These are phyloP conservation scores for Aristolochia contorta DNA, from an alignment of 164 flowering plant genomes.

Conservation along the genomic window DNA sequence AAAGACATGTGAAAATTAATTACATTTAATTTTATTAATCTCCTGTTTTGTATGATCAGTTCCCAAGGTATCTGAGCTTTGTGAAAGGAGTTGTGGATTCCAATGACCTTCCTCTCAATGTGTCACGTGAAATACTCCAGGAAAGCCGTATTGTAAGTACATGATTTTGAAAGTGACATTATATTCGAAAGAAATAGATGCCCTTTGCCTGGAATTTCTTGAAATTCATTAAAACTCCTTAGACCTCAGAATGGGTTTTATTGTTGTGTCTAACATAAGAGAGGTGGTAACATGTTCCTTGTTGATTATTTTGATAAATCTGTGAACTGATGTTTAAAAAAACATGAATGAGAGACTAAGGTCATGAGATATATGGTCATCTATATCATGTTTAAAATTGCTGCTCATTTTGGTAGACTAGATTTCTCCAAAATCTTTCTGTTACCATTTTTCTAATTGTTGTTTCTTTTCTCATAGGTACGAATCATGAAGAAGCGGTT, in stretches of 20 bases:
- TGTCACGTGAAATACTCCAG: conserved; percentile 96
- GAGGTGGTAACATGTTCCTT: neutral
- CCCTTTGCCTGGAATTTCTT: neutral
- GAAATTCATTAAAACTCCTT: neutral
- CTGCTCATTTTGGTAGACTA: neutral
- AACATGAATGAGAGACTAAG: too few species aligned
- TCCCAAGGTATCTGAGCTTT: conserved; percentile 90
- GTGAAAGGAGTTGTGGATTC: conserved; percentile 98
- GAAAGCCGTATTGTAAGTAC: conserved; percentile 92
- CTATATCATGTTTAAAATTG: neutral
- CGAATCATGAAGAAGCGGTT: conserved; percentile 89
- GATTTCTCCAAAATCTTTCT: too few species aligned
- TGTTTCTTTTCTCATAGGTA: conserved; percentile 36
- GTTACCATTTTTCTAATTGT: neutral
- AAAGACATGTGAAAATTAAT: too few species aligned
- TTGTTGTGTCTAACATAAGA: neutral
- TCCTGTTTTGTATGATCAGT: conserved; percentile 29
- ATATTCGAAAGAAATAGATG: too few species aligned
- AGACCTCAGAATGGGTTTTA: neutral
- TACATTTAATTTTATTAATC: neutral
- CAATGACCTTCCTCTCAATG: conserved; percentile 96
- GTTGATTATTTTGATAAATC: too few species aligned
- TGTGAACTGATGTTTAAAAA: too few species aligned
- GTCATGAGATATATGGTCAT: too few species aligned
- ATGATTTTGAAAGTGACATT: too few species aligned